phyloP scores from a whole-genome alignment of 2,329 filamentous ascomycete species.

The Proliferodiscus dingleyae region DNA sequence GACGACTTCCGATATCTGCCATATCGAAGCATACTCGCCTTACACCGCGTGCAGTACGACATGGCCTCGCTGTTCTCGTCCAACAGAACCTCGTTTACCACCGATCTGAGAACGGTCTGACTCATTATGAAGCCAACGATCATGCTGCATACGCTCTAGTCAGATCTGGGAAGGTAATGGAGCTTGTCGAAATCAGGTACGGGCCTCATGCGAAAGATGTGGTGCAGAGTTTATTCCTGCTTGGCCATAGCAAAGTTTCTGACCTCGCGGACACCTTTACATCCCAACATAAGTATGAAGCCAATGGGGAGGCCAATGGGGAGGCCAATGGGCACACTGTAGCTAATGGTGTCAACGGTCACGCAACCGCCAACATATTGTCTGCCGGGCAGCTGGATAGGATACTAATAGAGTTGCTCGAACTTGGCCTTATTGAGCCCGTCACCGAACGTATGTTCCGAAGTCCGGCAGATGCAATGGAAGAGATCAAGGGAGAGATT shows the following conservation, averaged over 20 bases:
- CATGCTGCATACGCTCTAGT: slow-evolving; percentile 76
- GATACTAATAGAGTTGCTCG: slow-evolving; percentile 47
- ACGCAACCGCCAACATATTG: slow-evolving; percentile 7
- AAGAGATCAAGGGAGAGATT: slow-evolving; percentile 59
- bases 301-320: slow-evolving; percentile 30
- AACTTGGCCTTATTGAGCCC: slow-evolving; percentile 63
- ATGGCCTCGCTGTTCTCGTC: slow-evolving; percentile 77
- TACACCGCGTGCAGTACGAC: slow-evolving; percentile 67
- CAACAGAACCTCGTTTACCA: slow-evolving; percentile 85
- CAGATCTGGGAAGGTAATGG: slow-evolving; percentile 74
- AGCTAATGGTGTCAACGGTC: slow-evolving; percentile 20
- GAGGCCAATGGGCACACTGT: slow-evolving; percentile 4
- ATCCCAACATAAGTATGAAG: slow-evolving; percentile 17
- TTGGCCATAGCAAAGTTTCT: slow-evolving; percentile 71
- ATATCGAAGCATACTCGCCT: slow-evolving; percentile 70
- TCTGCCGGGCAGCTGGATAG: slow-evolving; percentile 37
- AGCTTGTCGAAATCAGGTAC: slow-evolving; percentile 68
- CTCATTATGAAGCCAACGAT: slow-evolving; percentile 81
- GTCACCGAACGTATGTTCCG: slow-evolving; percentile 53
- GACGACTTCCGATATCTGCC: slow-evolving; percentile 66
- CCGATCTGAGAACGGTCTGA: slow-evolving; percentile 55
- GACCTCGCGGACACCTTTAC: slow-evolving; percentile 64
- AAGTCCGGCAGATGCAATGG: slow-evolving; percentile 55
- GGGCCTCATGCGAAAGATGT: slow-evolving; percentile 71
- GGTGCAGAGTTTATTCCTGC: slow-evolving; percentile 66